A percentile compares a stretch with the other conserved stretches of the same genome.
These are phyloP conservation scores for Ottelia alismoides DNA, from an alignment of 106 monocot species.

Conservation along the genomic window DNA sequence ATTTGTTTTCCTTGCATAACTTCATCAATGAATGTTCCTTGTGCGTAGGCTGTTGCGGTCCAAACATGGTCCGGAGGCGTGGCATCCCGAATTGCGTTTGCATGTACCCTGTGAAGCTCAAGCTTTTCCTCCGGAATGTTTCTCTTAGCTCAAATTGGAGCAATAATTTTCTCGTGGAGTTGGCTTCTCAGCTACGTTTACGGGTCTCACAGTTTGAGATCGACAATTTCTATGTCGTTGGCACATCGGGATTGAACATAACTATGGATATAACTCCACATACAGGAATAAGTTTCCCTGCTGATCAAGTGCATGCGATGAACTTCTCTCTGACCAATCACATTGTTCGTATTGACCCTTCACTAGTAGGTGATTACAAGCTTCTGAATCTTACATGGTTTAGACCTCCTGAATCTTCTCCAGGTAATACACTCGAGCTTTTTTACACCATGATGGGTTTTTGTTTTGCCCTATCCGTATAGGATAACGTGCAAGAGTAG, in stretches of 20 bases:
- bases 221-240: slow-evolving; percentile 90
- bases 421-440: too few relatives aligned
- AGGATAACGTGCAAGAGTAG: too few relatives aligned
- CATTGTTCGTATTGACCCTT: slow-evolving; percentile 45
- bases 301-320: slow-evolving; percentile 37
- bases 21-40: too few relatives aligned
- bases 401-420: slow-evolving; percentile 54
- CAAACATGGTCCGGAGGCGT: slow-evolving; percentile 67
- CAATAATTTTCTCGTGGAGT: slow-evolving; percentile 64
- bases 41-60: slow-evolving; percentile 68
- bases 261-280: slow-evolving; percentile 81
- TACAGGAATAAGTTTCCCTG: slow-evolving; percentile 69
- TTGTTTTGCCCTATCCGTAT: too few relatives aligned
- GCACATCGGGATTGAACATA: slow-evolving; percentile 79
- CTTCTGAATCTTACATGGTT: slow-evolving; percentile 89
- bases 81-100: slow-evolving; percentile 66
- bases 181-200: slow-evolving; percentile 69
- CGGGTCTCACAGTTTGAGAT: slow-evolving; percentile 77
- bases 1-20: too few relatives aligned
- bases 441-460: too few relatives aligned
- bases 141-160: slow-evolving; percentile 84
- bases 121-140: slow-evolving; percentile 70
- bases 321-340: slow-evolving; percentile 45
- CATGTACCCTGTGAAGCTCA: slow-evolving; percentile 81
- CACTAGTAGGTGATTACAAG: slow-evolving; percentile 64